These are phyloP conservation scores for Calonectria honghensis DNA, from an alignment of 2,329 filamentous ascomycete species.

Conservation along the genomic window DNA sequence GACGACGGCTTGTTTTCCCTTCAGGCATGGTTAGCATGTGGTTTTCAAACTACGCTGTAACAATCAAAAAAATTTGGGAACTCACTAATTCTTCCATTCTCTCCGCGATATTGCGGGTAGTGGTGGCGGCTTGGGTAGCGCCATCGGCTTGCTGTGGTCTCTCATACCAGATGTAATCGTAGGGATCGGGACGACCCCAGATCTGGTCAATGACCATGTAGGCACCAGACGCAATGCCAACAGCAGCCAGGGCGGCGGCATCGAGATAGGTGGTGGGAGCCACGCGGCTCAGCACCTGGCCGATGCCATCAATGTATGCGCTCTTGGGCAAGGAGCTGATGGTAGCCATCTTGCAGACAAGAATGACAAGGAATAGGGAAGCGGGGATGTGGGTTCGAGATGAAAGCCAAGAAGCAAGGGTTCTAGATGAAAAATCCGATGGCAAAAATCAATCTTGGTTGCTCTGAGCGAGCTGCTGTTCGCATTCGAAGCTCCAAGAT, in stretches of 20 bases:
- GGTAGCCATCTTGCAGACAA: slow-evolving; percentile 1
- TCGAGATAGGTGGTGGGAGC: slow-evolving; percentile 34
- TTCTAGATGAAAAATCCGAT: neutral
- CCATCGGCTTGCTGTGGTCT: slow-evolving; percentile 34
- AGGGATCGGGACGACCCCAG: slow-evolving; percentile 37
- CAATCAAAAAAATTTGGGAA: neutral
- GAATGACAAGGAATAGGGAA: neutral
- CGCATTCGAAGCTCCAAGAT: slow-evolving; percentile 25
- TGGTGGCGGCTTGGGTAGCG: slow-evolving; percentile 23
- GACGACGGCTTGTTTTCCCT: slow-evolving; percentile 40
- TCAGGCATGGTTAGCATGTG: neutral
- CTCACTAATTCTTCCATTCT: slow-evolving; percentile 38
- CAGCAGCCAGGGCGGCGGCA: slow-evolving; percentile 25
- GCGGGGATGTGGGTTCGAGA: neutral
- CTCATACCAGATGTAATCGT: slow-evolving; percentile 41
- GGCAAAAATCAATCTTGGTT: neutral
- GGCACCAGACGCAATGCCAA: slow-evolving; percentile 34
- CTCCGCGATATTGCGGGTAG: slow-evolving; percentile 37
- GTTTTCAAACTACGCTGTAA: neutral
- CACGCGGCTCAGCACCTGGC: slow-evolving; percentile 35
- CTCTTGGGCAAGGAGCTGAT: slow-evolving; percentile 25
- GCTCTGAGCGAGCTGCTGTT: neutral
- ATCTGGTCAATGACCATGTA: slow-evolving; percentile 36
- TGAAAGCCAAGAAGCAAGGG: neutral
- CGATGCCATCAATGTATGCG: slow-evolving; percentile 31